phyloP scores from a whole-genome alignment of 495 filamentous ascomycete genomes.

The Aspergillus incahuasiensis region DNA sequence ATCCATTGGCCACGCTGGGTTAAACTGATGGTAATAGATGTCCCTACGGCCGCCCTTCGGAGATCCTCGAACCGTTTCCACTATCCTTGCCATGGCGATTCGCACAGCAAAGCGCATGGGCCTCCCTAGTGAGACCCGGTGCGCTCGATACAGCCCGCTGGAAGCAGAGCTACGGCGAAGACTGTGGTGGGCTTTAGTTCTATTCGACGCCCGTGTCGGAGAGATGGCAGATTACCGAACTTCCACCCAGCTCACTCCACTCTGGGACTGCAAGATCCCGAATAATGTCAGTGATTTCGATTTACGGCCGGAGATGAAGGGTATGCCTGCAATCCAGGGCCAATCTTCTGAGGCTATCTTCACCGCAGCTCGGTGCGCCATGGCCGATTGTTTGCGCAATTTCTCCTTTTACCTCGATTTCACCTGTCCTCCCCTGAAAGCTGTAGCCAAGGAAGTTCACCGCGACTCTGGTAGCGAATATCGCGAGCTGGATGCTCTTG shows the following conservation, averaged over 20 bases:
- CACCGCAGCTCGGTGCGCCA: conserved; percentile 42
- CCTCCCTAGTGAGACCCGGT: conserved; percentile 42
- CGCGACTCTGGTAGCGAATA: conserved; percentile 16
- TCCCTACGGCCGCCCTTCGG: conserved; percentile 38
- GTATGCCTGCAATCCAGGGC: conserved; percentile 27
- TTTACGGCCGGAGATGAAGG: conserved; percentile 47
- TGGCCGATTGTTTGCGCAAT: conserved; percentile 47
- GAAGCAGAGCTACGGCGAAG: conserved; percentile 56
- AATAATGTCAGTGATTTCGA: conserved; percentile 56
- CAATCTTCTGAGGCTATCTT: conserved; percentile 49
- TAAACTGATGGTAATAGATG: conserved; percentile 33
- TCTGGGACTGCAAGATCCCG: conserved; percentile 52
- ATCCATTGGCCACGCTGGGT: background rate
- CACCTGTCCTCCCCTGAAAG: conserved; percentile 42
- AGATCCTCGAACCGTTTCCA: conserved; percentile 49
- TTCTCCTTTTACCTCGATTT: conserved; percentile 47
- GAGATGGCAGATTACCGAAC: conserved; percentile 39
- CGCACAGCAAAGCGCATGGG: conserved; percentile 53
- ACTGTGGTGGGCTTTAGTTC: conserved; percentile 55
- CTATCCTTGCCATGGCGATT: conserved; percentile 48
- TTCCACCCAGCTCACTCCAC: conserved; percentile 35
- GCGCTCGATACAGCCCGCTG: conserved; percentile 29
- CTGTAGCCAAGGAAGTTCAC: conserved; percentile 26
- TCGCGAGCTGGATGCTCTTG: conserved; percentile 31
- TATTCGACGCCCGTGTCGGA: conserved; percentile 49